Evolutionary conservation across 2,329 filamentous ascomycete genomes (phyloP).

Genomic region (Penicillium sp.): DNA sequence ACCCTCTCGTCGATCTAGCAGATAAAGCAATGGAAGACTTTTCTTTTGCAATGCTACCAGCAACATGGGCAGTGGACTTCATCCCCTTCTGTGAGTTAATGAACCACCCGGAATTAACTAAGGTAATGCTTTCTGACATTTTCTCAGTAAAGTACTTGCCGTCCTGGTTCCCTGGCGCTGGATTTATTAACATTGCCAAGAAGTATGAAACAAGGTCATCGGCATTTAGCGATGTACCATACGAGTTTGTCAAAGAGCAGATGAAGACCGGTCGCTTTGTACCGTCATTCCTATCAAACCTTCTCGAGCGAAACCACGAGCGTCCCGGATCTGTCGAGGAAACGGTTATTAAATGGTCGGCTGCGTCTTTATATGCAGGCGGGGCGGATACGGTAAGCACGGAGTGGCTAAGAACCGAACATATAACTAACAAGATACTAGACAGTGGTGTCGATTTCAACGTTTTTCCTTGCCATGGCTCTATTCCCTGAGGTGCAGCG

Average conservation of each 20-base stretch:
- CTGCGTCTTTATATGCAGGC: slow-evolving; percentile 47
- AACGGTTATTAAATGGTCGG: slow-evolving; percentile 33
- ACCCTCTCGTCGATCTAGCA: slow-evolving; percentile 46
- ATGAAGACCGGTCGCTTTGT: slow-evolving; percentile 37
- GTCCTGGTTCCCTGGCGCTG: slow-evolving; percentile 51
- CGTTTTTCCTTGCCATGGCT: slow-evolving; percentile 56
- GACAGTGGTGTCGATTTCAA: slow-evolving; percentile 46
- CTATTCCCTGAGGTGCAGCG: slow-evolving; percentile 55
- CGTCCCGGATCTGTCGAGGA: slow-evolving; percentile 36
- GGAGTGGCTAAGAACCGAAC: not conserved
- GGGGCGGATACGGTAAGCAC: slow-evolving; percentile 46
- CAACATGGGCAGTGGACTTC: slow-evolving; percentile 51
- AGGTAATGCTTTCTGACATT: not conserved
- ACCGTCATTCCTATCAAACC: slow-evolving; percentile 47
- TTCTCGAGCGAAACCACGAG: slow-evolving; percentile 38
- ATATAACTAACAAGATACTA: slow-evolving; percentile 13
- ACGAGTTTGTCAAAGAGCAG: slow-evolving; percentile 48
- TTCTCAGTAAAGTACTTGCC: slow-evolving; percentile 42
- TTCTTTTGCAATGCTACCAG: slow-evolving; percentile 45
- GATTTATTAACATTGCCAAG: slow-evolving; percentile 48
- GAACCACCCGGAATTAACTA: not conserved
- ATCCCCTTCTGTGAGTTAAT: slow-evolving; percentile 37
- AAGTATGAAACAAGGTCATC: slow-evolving; percentile 35
- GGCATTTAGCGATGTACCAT: slow-evolving; percentile 42
- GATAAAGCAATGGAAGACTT: slow-evolving; percentile 48